These are phyloP conservation scores for Rhododendron ferrugineum DNA, from an alignment of 148 eudicot genomes.

Conservation along the genomic window DNA sequence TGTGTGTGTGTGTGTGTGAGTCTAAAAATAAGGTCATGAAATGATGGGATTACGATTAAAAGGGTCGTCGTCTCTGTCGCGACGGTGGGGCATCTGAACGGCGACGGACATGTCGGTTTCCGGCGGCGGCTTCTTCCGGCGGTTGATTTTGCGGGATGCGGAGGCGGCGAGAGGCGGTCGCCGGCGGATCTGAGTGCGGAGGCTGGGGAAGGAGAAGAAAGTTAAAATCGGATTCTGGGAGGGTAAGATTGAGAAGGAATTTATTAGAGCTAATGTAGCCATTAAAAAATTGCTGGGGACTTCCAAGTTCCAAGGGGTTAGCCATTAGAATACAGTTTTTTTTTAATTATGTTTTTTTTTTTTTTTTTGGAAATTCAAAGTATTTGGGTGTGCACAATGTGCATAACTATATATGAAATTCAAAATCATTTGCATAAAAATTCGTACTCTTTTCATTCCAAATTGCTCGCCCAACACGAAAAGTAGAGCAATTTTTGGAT, in stretches of 20 bases:
- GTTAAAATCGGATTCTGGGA: constrained; percentile 14
- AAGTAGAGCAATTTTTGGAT: no score
- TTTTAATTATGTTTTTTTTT: no score
- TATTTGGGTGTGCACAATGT: no score
- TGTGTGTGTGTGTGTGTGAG: no score
- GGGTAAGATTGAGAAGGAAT: constrained; percentile 25
- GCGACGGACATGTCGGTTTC: constrained; percentile 51
- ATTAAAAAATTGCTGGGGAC: constrained; percentile 7
- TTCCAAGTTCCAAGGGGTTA: background rate
- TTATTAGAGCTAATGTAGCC: constrained; percentile 12
- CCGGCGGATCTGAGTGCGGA: constrained; percentile 22
- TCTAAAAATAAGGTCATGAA: background rate
- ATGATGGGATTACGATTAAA: constrained; percentile 32
- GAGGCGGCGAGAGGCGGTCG: constrained; percentile 1
- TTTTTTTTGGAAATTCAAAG: no score
- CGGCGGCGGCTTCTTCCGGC: constrained; percentile 22
- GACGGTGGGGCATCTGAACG: constrained; percentile 32
- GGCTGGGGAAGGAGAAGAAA: constrained; percentile 17
- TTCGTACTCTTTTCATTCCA: no score
- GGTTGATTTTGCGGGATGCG: constrained; percentile 23
- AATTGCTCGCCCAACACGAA: no score
- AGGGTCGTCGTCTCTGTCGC: constrained; percentile 37
- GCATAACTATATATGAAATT: no score
- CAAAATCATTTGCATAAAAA: no score
- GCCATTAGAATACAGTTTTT: background rate